Conservation (phyloP, 768 basidiomycete genomes). For the Tricholoma sp. region DNA sequence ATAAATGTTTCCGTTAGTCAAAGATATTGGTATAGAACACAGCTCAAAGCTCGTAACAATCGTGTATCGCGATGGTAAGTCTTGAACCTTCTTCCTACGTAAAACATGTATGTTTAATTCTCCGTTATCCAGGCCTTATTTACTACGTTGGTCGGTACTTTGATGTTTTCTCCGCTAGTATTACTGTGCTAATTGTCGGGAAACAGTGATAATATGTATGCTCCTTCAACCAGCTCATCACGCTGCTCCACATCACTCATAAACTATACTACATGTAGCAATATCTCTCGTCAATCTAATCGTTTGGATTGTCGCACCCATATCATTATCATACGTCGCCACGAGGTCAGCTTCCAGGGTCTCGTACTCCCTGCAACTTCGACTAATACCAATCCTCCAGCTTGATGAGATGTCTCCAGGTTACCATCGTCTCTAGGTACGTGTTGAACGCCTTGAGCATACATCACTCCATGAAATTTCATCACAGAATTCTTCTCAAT, state of each 20-base stretch:
- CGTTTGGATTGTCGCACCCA: slow-evolving; percentile 22
- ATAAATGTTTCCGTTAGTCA: slow-evolving; percentile 10
- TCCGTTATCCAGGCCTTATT: slow-evolving; percentile 14
- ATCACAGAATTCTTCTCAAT: too few relatives aligned
- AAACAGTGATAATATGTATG: slow-evolving; percentile 20
- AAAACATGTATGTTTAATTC: not conserved
- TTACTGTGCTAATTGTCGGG: not conserved
- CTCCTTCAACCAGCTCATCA: not conserved
- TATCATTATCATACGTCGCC: slow-evolving; percentile 20
- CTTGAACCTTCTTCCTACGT: not conserved
- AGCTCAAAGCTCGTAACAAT: slow-evolving; percentile 1
- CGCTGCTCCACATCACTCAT: not conserved
- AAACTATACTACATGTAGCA: slow-evolving; percentile 10
- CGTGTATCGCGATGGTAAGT: slow-evolving; percentile 13
- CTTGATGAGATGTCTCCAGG: too few relatives aligned
- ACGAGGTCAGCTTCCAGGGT: slow-evolving; percentile 9
- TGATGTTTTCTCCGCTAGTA: not conserved
- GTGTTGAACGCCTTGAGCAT: too few relatives aligned
- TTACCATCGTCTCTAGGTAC: too few relatives aligned
- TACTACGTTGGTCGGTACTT: slow-evolving; percentile 21
- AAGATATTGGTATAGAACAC: not conserved
- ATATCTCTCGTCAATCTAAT: slow-evolving; percentile 20
- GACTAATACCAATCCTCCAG: too few relatives aligned
- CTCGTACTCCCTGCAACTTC: too few relatives aligned
- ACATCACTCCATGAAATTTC: too few relatives aligned